Base-by-base conservation (phyloP, 306 rosid species). In the Senna tora region DNA sequence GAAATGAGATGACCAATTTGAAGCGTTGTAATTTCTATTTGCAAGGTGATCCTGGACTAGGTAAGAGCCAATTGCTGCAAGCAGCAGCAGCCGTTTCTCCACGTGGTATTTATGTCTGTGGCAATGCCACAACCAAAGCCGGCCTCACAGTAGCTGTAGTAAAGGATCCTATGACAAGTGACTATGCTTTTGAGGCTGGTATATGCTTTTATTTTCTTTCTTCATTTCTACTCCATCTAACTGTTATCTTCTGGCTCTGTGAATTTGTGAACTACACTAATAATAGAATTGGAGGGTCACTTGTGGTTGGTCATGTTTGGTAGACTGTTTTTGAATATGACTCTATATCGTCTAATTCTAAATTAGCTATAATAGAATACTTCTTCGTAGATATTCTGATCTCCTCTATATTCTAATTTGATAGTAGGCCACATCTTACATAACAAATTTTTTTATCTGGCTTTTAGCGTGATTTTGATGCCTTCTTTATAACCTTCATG, bases 161-260 rank as follows among this genome's bases (percentile, higher is more conserved):
- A 70, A 91, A 86, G 84, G 98, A 90, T 84, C 76, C 94, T 55
- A 89, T 86, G 89, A 93, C 96, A 53, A 83, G 78, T 79, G 98
- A 91, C 77, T 91, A 91, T 77, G 97, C 87, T 72, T 93, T 93
- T 83, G 98, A 91, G 80, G 98, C 97, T 16, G 98, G 97, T 93
- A 84, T 14, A 39, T 67, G 14, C 41, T 67, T 63, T 53, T 55
- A 56, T 25, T n/a, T 75, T 45, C 21, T 67, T 72, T 53, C 78
- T 39, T 65, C 46, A 60, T 61, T 63, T 79, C 66, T 63, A 59
- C 51, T 50, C 30, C 45, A 33, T 72, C 46, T 53, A 20, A 52
- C 39, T 65, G 33, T 69, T 61, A 69, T 73, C 38, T 57, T 51
- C 7, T 72, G 75, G 50, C 68, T 72, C 74, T 20, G 28, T 25